phyloP scores from a whole-genome alignment of 306 rosid genomes.

The Dalbergia cochinchinensis region DNA sequence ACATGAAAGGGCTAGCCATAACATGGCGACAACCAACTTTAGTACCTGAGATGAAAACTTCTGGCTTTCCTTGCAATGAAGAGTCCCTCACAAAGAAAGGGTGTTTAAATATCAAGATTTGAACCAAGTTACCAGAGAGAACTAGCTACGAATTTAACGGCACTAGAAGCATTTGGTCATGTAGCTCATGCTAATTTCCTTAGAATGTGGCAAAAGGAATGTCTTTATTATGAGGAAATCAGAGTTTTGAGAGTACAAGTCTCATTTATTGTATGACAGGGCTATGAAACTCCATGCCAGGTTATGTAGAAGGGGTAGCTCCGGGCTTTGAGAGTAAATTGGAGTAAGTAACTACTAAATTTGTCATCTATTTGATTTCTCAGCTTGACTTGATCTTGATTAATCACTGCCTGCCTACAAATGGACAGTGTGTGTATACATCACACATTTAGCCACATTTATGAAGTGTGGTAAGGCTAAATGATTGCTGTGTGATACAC shows the following conservation, averaged over 20 bases:
- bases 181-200: slow-evolving; percentile 17
- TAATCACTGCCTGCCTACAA: slow-evolving; percentile 29
- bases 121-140: background rate
- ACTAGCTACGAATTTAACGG: slow-evolving; percentile 4
- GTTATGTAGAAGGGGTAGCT: slow-evolving; percentile 54
- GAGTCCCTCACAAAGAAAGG: background rate
- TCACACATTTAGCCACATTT: no score
- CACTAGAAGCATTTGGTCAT: slow-evolving; percentile 18
- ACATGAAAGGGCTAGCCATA: slow-evolving; percentile 19
- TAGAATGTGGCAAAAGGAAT: slow-evolving; percentile 49
- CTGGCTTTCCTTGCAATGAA: background rate
- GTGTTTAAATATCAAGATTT: background rate
- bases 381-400: slow-evolving; percentile 51
- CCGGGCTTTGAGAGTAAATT: slow-evolving; percentile 4
- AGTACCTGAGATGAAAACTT: slow-evolving; percentile 37
- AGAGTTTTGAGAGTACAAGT: slow-evolving; percentile 41
- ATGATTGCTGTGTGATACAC: background rate
- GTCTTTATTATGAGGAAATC: slow-evolving; percentile 47
- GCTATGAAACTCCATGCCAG: slow-evolving; percentile 47
- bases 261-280: slow-evolving; percentile 53
- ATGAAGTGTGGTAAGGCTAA: no score
- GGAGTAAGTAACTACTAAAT: slow-evolving; percentile 22
- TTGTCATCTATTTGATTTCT: slow-evolving; percentile 52
- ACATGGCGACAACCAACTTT: slow-evolving; percentile 16
- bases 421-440: slow-evolving; percentile 35